These are phyloP conservation scores for Ophiorrhiza pumila DNA, from an alignment of 257 asterid genomes.

Conservation along the genomic window DNA sequence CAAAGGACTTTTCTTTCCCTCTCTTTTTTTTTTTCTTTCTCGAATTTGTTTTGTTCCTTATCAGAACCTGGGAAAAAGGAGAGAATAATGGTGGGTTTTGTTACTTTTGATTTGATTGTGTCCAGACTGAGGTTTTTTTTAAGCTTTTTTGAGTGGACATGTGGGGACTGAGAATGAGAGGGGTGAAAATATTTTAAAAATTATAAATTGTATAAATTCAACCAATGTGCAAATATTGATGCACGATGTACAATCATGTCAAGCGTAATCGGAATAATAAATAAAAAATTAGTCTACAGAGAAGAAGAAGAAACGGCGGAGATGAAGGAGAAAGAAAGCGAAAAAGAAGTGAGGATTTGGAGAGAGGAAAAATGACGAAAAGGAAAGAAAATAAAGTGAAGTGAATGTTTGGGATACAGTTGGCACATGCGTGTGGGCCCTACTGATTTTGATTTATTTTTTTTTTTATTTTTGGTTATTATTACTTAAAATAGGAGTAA, in stretches of 20 bases:
- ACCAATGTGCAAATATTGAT: not conserved
- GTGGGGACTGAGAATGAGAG: not conserved
- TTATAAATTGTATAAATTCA: not conserved
- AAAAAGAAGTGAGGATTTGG: slow-evolving; percentile 8
- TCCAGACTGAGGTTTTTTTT: not conserved
- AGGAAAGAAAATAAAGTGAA: not conserved
- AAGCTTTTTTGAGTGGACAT: not conserved
- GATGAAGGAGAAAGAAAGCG: slow-evolving; percentile 18
- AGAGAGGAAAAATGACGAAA: not conserved
- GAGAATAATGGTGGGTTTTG: not conserved
- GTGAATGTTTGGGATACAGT: slow-evolving; percentile 14
- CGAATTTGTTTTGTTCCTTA: not conserved
- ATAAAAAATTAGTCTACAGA: not conserved
- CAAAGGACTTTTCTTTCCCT: not conserved
- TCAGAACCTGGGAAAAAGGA: not conserved
- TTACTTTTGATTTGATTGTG: not conserved
- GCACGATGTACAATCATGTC: not conserved
- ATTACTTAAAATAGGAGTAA: no score
- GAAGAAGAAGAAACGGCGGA: slow-evolving; percentile 35
- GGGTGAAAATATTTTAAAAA: not conserved
- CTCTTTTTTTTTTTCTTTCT: not conserved
- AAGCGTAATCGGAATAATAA: not conserved
- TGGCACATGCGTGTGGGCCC: slow-evolving; percentile 13
- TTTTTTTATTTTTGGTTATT: no score
- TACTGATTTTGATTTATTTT: not conserved